Conservation (phyloP, 2,329 filamentous ascomycete genomes). For the Colletotrichum destructivum region DNA sequence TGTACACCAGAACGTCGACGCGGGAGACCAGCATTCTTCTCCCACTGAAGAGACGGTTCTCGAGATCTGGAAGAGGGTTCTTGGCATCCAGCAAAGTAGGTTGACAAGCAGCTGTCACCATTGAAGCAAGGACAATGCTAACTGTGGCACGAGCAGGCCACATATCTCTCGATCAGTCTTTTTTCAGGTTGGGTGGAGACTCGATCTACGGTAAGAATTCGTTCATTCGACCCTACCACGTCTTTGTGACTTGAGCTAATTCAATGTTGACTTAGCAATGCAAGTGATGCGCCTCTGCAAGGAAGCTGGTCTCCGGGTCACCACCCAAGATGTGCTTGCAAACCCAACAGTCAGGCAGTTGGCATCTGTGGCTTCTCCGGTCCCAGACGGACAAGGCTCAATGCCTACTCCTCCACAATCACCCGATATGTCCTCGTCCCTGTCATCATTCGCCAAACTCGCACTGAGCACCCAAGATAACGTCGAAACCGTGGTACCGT, state of each 20-base stretch:
- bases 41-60: conserved; percentile 7
- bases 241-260: background rate
- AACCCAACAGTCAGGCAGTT: conserved; percentile 22
- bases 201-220: conserved; percentile 25
- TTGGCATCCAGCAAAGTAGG: conserved; percentile 52
- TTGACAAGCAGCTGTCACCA: accelerated
- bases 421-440: background rate
- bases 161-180: conserved; percentile 69
- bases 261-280: conserved; percentile 60
- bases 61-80: conserved; percentile 54
- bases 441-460: background rate
- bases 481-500: conserved; percentile 55
- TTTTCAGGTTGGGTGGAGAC: conserved; percentile 74
- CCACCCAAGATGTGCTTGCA: conserved; percentile 48
- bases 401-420: background rate
- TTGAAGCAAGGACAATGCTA: background rate
- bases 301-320: conserved; percentile 70
- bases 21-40: background rate
- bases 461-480: background rate
- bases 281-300: conserved; percentile 56
- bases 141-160: conserved; percentile 36
- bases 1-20: background rate
- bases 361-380: background rate
- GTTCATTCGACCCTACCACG: too few species aligned
- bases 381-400: accelerated